A percentile compares a stretch with the other conserved stretches of the same genome.
These are phyloP conservation scores for Argentina anserina DNA, from an alignment of 306 rosid species.

Conservation along the genomic window DNA sequence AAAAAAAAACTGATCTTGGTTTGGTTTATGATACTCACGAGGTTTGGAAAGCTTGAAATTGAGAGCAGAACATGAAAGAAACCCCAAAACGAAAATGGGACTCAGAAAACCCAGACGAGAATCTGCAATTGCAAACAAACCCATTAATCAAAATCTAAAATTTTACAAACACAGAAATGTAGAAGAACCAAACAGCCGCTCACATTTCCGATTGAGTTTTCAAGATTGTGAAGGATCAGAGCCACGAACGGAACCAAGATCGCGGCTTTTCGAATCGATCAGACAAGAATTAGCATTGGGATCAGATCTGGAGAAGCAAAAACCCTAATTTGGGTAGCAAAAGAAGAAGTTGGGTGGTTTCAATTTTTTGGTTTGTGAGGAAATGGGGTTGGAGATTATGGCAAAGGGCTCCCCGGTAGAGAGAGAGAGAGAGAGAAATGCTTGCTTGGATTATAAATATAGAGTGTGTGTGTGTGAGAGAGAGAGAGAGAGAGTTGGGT, in stretches of 20 bases:
- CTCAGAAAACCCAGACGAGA: conserved; percentile 31
- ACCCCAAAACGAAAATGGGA: conserved; percentile 25
- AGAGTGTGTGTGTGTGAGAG: not conserved
- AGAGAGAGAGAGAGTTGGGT: not conserved
- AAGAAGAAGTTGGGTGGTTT: not conserved
- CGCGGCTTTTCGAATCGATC: conserved; percentile 22
- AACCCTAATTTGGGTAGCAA: conserved; percentile 33
- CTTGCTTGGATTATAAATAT: conserved; percentile 21
- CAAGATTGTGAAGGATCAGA: conserved; percentile 8
- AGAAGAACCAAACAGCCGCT: not conserved
- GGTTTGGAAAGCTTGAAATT: conserved; percentile 54
- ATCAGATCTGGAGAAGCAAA: conserved; percentile 55
- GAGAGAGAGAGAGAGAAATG: conserved; percentile 1
- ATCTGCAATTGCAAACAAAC: conserved; percentile 24
- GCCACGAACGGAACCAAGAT: conserved; percentile 27
- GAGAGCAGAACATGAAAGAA: conserved; percentile 59
- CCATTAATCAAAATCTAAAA: conserved; percentile 1
- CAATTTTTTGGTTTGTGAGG: not conserved
- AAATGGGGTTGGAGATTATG: conserved; percentile 29
- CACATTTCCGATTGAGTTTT: conserved; percentile 6
- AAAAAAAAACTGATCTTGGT: not conserved
- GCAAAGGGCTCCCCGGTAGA: conserved; percentile 29
- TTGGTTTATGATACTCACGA: conserved; percentile 43
- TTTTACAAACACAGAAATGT: conserved; percentile 7
- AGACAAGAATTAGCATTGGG: conserved; percentile 9